These are phyloP conservation scores for Colletotrichum sidae DNA, from an alignment of 2,329 filamentous ascomycete genomes.

Conservation along the genomic window DNA sequence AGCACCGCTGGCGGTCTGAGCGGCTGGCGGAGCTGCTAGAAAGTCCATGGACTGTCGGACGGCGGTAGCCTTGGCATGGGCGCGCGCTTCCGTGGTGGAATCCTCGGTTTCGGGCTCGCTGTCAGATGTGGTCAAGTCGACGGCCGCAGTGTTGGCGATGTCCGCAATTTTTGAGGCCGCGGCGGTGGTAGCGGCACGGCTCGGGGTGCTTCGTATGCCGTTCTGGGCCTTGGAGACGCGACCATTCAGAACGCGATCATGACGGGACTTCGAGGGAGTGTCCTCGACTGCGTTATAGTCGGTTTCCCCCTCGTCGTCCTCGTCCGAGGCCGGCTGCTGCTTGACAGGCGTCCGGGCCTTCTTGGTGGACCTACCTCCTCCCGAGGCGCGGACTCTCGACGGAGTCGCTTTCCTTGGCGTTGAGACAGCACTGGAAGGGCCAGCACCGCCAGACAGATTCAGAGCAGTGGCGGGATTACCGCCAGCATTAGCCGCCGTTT, in stretches of 20 bases:
- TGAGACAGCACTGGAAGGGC: slow-evolving; percentile 41
- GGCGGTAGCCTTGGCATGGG: slow-evolving; percentile 16
- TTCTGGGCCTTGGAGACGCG: slow-evolving; percentile 19
- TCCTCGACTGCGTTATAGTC: slow-evolving; percentile 49
- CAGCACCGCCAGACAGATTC: slow-evolving; percentile 39
- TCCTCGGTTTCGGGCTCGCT: slow-evolving; percentile 38
- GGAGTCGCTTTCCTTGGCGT: slow-evolving; percentile 43
- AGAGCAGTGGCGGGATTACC: slow-evolving; percentile 59
- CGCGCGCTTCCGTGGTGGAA: slow-evolving; percentile 21
- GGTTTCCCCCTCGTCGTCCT: slow-evolving; percentile 42
- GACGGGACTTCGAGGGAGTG: slow-evolving; percentile 51
- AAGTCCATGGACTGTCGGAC: slow-evolving; percentile 20
- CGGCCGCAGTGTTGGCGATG: slow-evolving; percentile 27
- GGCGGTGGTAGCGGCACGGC: slow-evolving; percentile 37
- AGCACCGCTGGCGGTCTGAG: not conserved
- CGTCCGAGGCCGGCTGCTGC: slow-evolving; percentile 43
- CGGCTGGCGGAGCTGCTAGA: slow-evolving; percentile 1
- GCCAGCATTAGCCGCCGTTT: slow-evolving; percentile 55
- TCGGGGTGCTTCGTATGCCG: slow-evolving; percentile 27
- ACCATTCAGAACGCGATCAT: slow-evolving; percentile 30
- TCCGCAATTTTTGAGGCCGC: slow-evolving; percentile 18
- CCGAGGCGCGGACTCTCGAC: slow-evolving; percentile 33
- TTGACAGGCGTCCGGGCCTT: slow-evolving; percentile 23
- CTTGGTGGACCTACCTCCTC: slow-evolving; percentile 33
- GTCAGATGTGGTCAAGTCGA: slow-evolving; percentile 39